Evolutionary conservation across 2,329 filamentous ascomycete species (phyloP).

Genomic region (Cladosporium oxysporum): DNA sequence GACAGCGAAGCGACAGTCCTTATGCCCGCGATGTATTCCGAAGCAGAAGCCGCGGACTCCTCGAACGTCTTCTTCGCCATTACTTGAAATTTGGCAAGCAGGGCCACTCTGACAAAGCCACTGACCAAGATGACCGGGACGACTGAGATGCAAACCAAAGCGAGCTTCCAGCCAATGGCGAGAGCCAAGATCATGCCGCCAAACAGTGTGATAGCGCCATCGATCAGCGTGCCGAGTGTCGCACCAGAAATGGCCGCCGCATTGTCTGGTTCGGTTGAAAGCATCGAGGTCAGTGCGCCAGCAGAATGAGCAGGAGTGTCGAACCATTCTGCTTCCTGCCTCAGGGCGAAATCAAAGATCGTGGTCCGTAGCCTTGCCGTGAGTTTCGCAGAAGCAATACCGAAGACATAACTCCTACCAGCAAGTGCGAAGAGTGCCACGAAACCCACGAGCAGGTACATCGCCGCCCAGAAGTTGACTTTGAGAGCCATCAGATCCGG

Average conservation of each 20-base stretch:
- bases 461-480: constrained; percentile 58
- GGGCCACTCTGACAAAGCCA: constrained; percentile 48
- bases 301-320: constrained; percentile 51
- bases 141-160: constrained; percentile 45
- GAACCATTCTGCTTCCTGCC: constrained; percentile 38
- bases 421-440: constrained; percentile 60
- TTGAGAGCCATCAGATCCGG: constrained; percentile 57
- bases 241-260: constrained; percentile 60
- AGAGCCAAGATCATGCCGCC: constrained; percentile 51
- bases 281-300: constrained; percentile 50
- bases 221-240: constrained; percentile 49
- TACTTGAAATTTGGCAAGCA: constrained; percentile 33
- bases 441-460: constrained; percentile 71
- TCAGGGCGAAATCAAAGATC: constrained; percentile 32
- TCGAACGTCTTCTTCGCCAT: constrained; percentile 28
- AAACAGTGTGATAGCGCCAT: constrained; percentile 46
- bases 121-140: constrained; percentile 46
- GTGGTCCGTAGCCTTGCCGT: constrained; percentile 40
- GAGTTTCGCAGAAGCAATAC: constrained; percentile 47
- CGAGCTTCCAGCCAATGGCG: constrained; percentile 51
- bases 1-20: constrained; percentile 37
- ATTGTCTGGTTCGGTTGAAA: constrained; percentile 49
- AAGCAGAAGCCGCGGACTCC: constrained; percentile 31
- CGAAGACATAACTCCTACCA: constrained; percentile 47
- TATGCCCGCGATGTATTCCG: constrained; percentile 35